Conservation (phyloP, 2,329 filamentous ascomycete species). For the Cladosporium sp. region DNA sequence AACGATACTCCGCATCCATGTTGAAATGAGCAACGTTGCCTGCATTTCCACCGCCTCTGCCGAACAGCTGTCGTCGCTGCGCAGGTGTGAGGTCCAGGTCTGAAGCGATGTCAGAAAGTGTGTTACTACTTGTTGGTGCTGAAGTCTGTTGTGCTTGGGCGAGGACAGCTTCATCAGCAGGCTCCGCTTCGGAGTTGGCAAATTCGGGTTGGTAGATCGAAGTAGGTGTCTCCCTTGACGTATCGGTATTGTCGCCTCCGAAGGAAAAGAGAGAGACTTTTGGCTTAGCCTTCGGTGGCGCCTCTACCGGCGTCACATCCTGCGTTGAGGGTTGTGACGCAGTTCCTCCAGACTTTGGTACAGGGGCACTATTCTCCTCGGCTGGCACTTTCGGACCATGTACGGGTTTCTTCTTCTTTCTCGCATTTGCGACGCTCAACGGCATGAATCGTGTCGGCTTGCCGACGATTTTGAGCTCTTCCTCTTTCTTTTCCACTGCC, state of each 20-base stretch:
- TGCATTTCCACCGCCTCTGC: constrained; percentile 52
- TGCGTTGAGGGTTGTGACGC: neutral
- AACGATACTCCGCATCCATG: constrained; percentile 78
- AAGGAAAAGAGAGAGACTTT: constrained; percentile 25
- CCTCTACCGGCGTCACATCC: neutral
- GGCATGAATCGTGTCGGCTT: constrained; percentile 87
- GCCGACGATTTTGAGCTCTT: constrained; percentile 65
- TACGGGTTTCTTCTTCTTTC: constrained; percentile 61
- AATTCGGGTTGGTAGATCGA: constrained; percentile 38
- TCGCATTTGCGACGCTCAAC: constrained; percentile 74
- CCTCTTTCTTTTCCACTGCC: constrained; percentile 26
- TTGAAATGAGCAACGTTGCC: constrained; percentile 77
- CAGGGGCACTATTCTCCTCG: neutral
- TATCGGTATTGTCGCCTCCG: constrained; percentile 51
- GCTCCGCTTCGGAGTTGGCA: neutral
- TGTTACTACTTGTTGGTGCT: constrained; percentile 39
- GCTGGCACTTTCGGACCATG: neutral
- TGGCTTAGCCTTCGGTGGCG: constrained; percentile 10
- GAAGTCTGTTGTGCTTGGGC: constrained; percentile 11
- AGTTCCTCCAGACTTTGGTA: neutral
- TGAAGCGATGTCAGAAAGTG: constrained; percentile 66
- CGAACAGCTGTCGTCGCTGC: constrained; percentile 79
- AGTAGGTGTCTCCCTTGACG: constrained; percentile 13
- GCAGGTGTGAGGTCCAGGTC: constrained; percentile 75
- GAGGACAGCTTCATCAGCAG: neutral